These are phyloP conservation scores for Cryptosporidium tyzzeri DNA, from an alignment of 169 alveolate species.

Conservation along the genomic window DNA sequence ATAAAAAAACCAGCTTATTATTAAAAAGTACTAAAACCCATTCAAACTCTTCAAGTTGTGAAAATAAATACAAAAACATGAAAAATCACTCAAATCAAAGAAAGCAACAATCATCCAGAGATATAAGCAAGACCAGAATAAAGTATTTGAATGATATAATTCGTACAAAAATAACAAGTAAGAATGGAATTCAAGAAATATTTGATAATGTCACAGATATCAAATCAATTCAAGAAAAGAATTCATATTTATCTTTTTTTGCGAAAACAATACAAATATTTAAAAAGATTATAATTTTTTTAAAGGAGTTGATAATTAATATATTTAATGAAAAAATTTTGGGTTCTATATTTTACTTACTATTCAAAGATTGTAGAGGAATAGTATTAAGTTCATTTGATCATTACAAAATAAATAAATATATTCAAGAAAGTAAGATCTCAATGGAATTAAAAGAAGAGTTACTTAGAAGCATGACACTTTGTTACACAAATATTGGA, in stretches of 20 bases:
- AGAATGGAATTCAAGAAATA: background rate
- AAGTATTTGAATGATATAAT: conserved; percentile 32
- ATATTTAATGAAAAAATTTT: conserved; percentile 11
- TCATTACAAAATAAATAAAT: conserved; percentile 50
- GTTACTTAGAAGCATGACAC: conserved; percentile 59
- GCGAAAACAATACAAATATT: background rate
- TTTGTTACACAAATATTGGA: conserved; percentile 67
- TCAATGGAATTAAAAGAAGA: conserved; percentile 46
- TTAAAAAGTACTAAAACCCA: conserved; percentile 7
- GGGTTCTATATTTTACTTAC: conserved; percentile 11
- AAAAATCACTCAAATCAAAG: conserved; percentile 5
- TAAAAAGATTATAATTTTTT: background rate
- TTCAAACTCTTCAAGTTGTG: background rate
- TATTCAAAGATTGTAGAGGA: conserved; percentile 37
- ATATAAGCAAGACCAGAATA: background rate
- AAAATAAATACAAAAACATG: background rate
- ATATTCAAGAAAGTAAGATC: conserved; percentile 22
- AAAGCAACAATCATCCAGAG: background rate
- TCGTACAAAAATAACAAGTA: conserved; percentile 30
- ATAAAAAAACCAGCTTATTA: conserved; percentile 25
- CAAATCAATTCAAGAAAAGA: background rate
- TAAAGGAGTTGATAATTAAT: background rate
- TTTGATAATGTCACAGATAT: conserved; percentile 2
- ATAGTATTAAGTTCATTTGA: conserved; percentile 27
- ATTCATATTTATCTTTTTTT: background rate